These are phyloP conservation scores for Excoecaria agallocha DNA, from an alignment of 345 rosid species.

Conservation along the genomic window DNA sequence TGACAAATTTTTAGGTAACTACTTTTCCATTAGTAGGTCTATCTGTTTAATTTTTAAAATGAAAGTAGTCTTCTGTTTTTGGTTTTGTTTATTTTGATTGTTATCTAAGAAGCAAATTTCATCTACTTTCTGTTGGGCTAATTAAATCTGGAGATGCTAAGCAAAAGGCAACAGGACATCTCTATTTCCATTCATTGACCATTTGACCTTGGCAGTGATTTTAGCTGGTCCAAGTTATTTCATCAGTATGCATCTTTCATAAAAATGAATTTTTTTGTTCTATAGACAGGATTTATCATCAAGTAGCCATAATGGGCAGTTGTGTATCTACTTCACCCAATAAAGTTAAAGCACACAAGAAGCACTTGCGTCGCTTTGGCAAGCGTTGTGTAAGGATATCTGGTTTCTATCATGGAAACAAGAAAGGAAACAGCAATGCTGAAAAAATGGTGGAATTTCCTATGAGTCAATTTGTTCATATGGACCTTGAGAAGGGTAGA, in stretches of 20 bases:
- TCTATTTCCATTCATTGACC: background rate
- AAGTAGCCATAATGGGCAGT: constrained; percentile 51
- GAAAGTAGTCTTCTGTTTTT: background rate
- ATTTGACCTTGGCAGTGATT: background rate
- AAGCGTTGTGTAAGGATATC: constrained; percentile 39
- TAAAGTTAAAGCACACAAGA: constrained; percentile 34
- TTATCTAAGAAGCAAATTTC: too few species aligned
- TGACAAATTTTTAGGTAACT: background rate
- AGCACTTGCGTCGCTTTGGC: constrained; percentile 30
- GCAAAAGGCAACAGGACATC: background rate
- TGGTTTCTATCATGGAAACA: constrained; percentile 33
- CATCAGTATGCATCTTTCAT: background rate
- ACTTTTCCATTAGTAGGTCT: background rate
- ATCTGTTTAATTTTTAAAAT: background rate
- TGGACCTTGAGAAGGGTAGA: constrained; percentile 52
- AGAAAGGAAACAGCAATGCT: constrained; percentile 39
- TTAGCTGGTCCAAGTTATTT: background rate
- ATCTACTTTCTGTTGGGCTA: background rate
- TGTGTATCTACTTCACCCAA: constrained; percentile 56
- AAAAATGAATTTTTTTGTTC: background rate
- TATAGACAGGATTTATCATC: constrained; percentile 29
- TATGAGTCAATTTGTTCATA: constrained; percentile 44
- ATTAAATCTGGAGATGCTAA: background rate
- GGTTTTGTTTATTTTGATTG: too few species aligned
- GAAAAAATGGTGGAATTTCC: constrained; percentile 46